phyloP scores from a whole-genome alignment of 371 early-diverging fungal genomes.

The Capniomyces stellatus region DNA sequence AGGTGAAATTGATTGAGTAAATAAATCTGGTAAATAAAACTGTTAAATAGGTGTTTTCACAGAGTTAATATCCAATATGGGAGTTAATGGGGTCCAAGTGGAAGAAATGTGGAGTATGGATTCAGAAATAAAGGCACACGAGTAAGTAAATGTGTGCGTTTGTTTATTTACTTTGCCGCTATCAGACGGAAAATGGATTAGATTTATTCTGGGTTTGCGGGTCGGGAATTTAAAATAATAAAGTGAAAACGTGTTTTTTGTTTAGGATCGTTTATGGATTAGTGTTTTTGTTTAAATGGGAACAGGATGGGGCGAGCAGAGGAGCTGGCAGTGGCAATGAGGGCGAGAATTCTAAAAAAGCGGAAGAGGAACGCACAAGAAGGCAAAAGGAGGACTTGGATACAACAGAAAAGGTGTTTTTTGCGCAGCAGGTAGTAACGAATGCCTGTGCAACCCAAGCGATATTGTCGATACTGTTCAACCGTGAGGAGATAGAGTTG shows the following conservation, averaged over 20 bases:
- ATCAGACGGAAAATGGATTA: too few relatives aligned
- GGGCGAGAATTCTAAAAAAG: conserved; percentile 12
- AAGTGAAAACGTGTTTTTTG: neutral
- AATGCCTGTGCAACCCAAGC: conserved; percentile 95
- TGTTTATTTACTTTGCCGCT: too few relatives aligned
- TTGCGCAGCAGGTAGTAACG: conserved; percentile 42
- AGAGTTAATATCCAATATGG: conserved; percentile 66
- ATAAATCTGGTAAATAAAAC: too few relatives aligned
- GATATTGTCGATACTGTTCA: conserved; percentile 67
- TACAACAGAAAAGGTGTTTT: conserved; percentile 34
- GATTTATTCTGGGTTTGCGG: too few relatives aligned
- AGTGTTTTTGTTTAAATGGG: conserved; percentile 81
- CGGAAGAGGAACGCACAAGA: conserved; percentile 2
- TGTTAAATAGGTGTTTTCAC: conserved; percentile 50
- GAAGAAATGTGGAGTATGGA: conserved; percentile 71
- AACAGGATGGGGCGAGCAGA: neutral
- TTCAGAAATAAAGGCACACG: conserved; percentile 34
- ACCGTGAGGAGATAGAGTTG: conserved; percentile 44
- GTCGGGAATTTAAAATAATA: too few relatives aligned
- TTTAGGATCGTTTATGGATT: conserved; percentile 67
- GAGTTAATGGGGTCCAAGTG: conserved; percentile 61
- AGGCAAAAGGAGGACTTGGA: neutral
- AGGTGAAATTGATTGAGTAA: too few relatives aligned
- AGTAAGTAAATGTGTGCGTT: conserved; percentile 23
- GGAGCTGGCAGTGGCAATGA: too few relatives aligned